A percentile compares a stretch with the other conserved stretches of the same genome.
phyloP scores from a whole-genome alignment of 2,329 filamentous ascomycete species.

The Alternaria dauci region DNA sequence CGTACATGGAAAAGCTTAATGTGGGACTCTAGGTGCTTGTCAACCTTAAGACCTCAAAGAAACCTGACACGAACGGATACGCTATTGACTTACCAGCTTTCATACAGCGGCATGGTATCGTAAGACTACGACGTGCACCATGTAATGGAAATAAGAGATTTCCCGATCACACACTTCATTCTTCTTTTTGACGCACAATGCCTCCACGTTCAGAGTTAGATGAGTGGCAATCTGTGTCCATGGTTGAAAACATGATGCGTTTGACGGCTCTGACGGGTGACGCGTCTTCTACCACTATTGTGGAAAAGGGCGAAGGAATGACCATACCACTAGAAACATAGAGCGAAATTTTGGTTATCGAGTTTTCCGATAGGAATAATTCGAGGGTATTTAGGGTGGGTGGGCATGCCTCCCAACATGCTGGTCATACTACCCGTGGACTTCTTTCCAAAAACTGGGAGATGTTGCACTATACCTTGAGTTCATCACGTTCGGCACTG shows the following conservation, averaged over 20 bases:
- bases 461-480: too few species aligned
- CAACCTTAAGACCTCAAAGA: not conserved
- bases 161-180: not conserved
- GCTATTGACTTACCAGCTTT: not conserved
- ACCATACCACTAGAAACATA: not conserved
- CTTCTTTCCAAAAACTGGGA: too few species aligned
- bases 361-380: not conserved
- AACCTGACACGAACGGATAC: not conserved
- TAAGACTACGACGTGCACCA: not conserved
- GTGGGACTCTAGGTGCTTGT: not conserved
- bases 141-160: not conserved
- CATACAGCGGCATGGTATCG: not conserved
- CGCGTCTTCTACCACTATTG: not conserved
- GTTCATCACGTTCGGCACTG: too few species aligned
- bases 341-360: too few species aligned
- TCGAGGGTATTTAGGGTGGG: not conserved
- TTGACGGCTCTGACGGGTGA: slow-evolving; percentile 14
- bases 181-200: not conserved
- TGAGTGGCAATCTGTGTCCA: not conserved
- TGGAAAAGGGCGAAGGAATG: not conserved
- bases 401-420: too few species aligned
- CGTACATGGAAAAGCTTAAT: not conserved
- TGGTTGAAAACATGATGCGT: not conserved
- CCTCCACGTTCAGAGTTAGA: not conserved
- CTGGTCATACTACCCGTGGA: too few species aligned